Base-by-base conservation (phyloP, 2,329 filamentous ascomycete genomes). In the Aureobasidium vineae region DNA sequence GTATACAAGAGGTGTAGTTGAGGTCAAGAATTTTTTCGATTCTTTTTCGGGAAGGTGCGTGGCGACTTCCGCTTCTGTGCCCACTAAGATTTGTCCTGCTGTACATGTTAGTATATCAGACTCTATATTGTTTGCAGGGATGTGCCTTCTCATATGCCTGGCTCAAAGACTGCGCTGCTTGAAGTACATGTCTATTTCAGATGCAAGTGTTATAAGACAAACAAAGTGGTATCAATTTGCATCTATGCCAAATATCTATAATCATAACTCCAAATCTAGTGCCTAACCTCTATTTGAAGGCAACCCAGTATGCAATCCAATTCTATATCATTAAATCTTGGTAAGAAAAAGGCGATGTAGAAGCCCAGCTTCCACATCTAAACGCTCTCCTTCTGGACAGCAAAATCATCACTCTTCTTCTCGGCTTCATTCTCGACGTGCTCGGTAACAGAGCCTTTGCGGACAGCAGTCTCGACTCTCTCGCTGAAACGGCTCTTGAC, bases 401-500 rank as follows among this genome's bases (percentile, higher is more conserved):
- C 33, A 40, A 36, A 16, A 16, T 61, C 57, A 13, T 28, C 38
- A 16, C 33, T 47, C 23, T 65, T 53, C 63, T 65, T 65, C 15
- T 65, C 63, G 8, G 50, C 49, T 21, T 65, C 63, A 28, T 54
- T 52, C 63, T 65, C 63, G 21, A 65, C 36, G 41, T 65, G 52
- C 31, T 65, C 52, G 23, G 40, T 54, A 23, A 57, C 31, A 15
- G 50, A 49, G 6, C 52, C 63, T 23, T 65, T 65, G 33, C 36
- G 50, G 2, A 38, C 52, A 13, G 43, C 63, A 31, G 38, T 52
- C 11, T 54, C 68, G 8, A 69, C 53, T 33, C 53, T 57, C 19
- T 63, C 38, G 38, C 31, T 52, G 45, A 69, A 66, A n/a, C 49
- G 31, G 28, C 66, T 66, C 50, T 72, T 64, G 19, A 71, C 71